Conservation (phyloP, 176 grass and related monocot species). For the Puccinellia tenuiflora region DNA sequence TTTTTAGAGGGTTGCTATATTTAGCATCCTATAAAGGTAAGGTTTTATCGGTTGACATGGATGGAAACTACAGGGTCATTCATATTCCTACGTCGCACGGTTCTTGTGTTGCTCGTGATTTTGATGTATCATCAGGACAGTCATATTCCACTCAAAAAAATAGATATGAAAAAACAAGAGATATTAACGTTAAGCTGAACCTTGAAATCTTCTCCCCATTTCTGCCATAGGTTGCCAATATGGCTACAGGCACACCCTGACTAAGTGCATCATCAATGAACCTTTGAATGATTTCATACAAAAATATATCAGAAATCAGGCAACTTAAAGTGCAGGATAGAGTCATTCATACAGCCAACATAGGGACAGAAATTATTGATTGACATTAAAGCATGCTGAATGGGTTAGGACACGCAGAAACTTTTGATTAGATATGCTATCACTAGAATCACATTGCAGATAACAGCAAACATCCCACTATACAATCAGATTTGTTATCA, state of each 20-base stretch:
- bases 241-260: conserved; percentile 55
- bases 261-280: conserved; percentile 88
- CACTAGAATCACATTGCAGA: background rate
- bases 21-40: no score
- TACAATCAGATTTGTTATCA: no score
- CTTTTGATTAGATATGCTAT: background rate
- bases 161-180: background rate
- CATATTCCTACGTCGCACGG: no score
- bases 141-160: no score
- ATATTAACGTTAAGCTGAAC: conserved; percentile 12
- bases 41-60: no score
- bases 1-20: no score
- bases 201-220: conserved; percentile 88
- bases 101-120: no score
- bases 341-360: background rate
- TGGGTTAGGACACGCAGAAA: background rate
- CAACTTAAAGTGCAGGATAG: background rate
- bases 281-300: conserved; percentile 43
- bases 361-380: background rate
- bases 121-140: no score
- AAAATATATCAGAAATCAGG: conserved; percentile 19
- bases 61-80: no score
- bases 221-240: conserved; percentile 70
- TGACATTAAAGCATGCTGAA: conserved; percentile 12
- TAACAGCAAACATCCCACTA: background rate